These are phyloP conservation scores for Simplicillium aogashimaense DNA, from an alignment of 2,329 filamentous ascomycete species.

Conservation along the genomic window DNA sequence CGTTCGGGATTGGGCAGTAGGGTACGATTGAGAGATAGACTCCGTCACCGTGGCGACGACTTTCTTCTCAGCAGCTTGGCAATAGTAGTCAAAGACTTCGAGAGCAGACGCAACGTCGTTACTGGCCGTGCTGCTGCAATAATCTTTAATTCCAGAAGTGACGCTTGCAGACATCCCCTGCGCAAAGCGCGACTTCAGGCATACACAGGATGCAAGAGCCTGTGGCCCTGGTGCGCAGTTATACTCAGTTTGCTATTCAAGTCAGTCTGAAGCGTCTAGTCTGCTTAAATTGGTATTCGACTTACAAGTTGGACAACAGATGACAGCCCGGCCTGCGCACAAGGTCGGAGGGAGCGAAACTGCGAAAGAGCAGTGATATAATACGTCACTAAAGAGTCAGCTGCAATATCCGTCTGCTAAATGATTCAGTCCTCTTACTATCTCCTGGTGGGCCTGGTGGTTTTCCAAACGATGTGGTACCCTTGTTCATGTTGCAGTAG, in stretches of 20 bases:
- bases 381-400: conserved; percentile 27
- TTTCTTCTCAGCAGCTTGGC: conserved; percentile 29
- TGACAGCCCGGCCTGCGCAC: conserved; percentile 28
- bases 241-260: conserved; percentile 2
- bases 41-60: conserved; percentile 26
- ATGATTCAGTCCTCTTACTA: conserved; percentile 24
- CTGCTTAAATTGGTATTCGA: too few species aligned
- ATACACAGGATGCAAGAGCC: conserved; percentile 35
- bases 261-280: too few species aligned
- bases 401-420: neutral
- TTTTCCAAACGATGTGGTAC: conserved; percentile 31
- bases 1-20: neutral
- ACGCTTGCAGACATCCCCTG: conserved; percentile 25
- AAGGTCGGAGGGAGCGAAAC: conserved; percentile 26
- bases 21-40: conserved; percentile 12
- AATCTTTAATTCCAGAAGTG: conserved; percentile 25
- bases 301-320: too few species aligned
- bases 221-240: conserved; percentile 30
- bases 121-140: conserved; percentile 25
- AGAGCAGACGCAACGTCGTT: conserved; percentile 31
- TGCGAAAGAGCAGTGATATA: conserved; percentile 35
- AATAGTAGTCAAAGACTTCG: conserved; percentile 30
- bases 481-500: conserved; percentile 34
- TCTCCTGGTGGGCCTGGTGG: conserved; percentile 33
- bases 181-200: too few species aligned